Evolutionary conservation across 176 grass and related monocot genomes (phyloP).

Genomic region (Carex littledalei): DNA sequence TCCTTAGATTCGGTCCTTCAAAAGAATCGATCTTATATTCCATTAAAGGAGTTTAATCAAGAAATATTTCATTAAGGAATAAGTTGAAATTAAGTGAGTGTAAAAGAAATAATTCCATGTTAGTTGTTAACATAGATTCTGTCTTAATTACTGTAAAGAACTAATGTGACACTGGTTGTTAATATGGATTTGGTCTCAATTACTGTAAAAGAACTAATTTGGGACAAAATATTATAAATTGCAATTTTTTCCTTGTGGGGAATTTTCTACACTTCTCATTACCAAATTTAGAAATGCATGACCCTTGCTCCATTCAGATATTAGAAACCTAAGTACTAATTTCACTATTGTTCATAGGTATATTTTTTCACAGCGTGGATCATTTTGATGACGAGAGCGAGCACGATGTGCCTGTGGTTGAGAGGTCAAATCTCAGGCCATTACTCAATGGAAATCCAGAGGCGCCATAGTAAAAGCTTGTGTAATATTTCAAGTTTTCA

Average conservation of each 20-base stretch:
- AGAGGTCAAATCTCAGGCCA: constrained; percentile 64
- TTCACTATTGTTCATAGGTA: constrained; percentile 39
- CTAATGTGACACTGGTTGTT: neutral
- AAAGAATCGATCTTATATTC: neutral
- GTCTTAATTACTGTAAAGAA: neutral
- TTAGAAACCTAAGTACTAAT: neutral
- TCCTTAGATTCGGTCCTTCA: neutral
- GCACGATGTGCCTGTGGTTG: constrained; percentile 25
- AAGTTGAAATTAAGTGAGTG: neutral
- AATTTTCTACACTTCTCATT: neutral
- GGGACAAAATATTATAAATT: neutral
- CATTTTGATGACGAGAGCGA: constrained; percentile 58
- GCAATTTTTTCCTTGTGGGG: neutral
- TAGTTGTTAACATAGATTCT: neutral
- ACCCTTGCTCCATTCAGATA: neutral
- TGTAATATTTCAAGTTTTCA: neutral
- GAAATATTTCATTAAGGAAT: neutral
- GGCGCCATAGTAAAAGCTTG: constrained; percentile 7
- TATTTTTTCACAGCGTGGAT: constrained; percentile 80
- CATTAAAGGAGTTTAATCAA: neutral
- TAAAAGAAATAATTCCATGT: neutral
- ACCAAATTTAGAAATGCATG: neutral
- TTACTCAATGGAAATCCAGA: constrained; percentile 56
- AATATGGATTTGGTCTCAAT: neutral
- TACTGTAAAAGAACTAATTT: neutral